Percentiles rank a stretch among this genome's conserved stretches.
phyloP scores from a whole-genome alignment of 2,329 filamentous ascomycete species.

The Xylariaceae sp. region DNA sequence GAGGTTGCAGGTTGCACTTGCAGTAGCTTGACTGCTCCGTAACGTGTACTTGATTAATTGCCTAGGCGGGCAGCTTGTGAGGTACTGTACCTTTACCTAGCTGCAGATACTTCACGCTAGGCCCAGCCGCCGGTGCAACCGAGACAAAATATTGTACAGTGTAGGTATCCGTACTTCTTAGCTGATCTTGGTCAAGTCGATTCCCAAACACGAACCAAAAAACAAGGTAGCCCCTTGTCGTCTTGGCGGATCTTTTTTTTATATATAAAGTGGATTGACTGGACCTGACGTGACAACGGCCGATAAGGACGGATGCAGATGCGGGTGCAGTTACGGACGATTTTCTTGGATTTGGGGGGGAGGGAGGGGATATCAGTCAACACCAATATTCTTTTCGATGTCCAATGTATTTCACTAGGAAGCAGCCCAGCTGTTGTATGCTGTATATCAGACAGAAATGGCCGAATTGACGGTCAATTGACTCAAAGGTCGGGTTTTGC shows the following conservation, averaged over 20 bases:
- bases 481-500: slow-evolving; percentile 6
- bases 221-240: not conserved
- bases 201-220: slow-evolving; percentile 19
- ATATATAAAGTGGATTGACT: too few species aligned
- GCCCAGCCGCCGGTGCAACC: too few species aligned
- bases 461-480: slow-evolving; percentile 14
- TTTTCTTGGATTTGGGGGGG: too few species aligned
- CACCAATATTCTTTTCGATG: not conserved
- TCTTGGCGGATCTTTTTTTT: slow-evolving; percentile 4
- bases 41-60: too few species aligned
- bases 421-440: not conserved
- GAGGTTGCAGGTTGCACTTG: too few species aligned
- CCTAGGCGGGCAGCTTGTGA: too few species aligned
- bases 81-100: too few species aligned
- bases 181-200: slow-evolving; percentile 6
- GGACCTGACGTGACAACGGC: slow-evolving; percentile 12
- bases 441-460: not conserved
- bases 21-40: too few species aligned
- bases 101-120: too few species aligned
- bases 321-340: not conserved
- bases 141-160: too few species aligned
- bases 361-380: not conserved
- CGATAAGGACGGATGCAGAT: slow-evolving; percentile 19
- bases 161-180: not conserved
- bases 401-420: not conserved